A percentile compares a stretch with the other conserved stretches of the same genome.
Evolutionary conservation across 2,329 filamentous ascomycete genomes (phyloP).

Genomic region (Shiraia bambusicola): DNA sequence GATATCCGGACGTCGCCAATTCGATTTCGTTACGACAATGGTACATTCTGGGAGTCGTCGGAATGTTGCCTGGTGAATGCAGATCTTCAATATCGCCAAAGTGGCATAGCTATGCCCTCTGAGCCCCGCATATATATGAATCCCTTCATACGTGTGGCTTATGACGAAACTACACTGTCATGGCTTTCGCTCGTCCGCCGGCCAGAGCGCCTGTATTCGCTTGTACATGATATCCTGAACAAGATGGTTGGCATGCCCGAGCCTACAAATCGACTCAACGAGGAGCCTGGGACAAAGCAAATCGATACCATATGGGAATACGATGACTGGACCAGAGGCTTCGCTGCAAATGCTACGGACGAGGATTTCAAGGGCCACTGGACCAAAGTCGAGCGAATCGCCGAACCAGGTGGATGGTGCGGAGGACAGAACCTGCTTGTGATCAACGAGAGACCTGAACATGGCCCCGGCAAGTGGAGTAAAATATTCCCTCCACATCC

Average conservation of each 20-base stretch:
- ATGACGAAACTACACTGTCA: constrained; percentile 58
- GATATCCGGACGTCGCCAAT: constrained; percentile 40
- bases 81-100: constrained; percentile 44
- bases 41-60: constrained; percentile 50
- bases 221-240: constrained; percentile 61
- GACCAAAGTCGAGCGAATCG: constrained; percentile 46
- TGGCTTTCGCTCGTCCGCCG: constrained; percentile 63
- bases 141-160: constrained; percentile 72
- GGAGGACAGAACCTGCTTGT: constrained; percentile 57
- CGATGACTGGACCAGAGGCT: constrained; percentile 31
- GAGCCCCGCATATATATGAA: constrained; percentile 70
- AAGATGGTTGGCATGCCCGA: constrained; percentile 58
- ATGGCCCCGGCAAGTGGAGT: constrained; percentile 38
- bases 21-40: constrained; percentile 47
- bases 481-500: constrained; percentile 31
- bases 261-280: constrained; percentile 61
- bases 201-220: constrained; percentile 65
- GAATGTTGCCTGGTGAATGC: constrained; percentile 54
- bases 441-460: constrained; percentile 41
- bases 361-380: constrained; percentile 33
- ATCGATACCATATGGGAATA: constrained; percentile 56
- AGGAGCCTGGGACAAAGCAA: constrained; percentile 59
- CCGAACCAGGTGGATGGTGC: constrained; percentile 58
- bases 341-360: constrained; percentile 26
- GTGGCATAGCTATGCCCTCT: constrained; percentile 40